Percentiles rank a stretch among this genome's conserved stretches.
These are phyloP conservation scores for Lyophyllum decastes DNA, from an alignment of 768 basidiomycete species.

Conservation along the genomic window DNA sequence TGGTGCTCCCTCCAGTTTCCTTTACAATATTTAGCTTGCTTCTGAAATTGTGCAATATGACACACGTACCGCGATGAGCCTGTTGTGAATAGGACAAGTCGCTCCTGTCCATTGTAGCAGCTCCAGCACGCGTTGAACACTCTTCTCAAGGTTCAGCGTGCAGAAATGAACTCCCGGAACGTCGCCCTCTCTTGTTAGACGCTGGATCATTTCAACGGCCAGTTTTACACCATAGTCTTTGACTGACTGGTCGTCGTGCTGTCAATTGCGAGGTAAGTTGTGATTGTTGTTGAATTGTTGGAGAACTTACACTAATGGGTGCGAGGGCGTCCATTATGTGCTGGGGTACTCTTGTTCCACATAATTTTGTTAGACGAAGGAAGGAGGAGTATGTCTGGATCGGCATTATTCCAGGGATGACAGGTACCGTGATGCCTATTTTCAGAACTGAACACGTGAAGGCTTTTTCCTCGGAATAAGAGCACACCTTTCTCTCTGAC, in stretches of 20 bases:
- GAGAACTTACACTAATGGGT: conserved; percentile 65
- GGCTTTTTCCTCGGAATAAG: not conserved
- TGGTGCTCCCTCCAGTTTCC: conserved; percentile 39
- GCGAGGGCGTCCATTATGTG: conserved; percentile 66
- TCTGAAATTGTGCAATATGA: too few relatives aligned
- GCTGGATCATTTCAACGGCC: conserved; percentile 77
- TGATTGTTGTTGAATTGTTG: not conserved
- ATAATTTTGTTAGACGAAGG: conserved; percentile 86
- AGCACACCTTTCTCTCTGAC: conserved; percentile 70
- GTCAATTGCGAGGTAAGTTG: conserved; percentile 7
- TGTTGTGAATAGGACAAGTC: conserved; percentile 50
- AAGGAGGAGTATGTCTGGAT: conserved; percentile 97
- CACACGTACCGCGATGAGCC: conserved; percentile 60
- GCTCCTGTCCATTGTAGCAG: conserved; percentile 69
- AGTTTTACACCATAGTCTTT: conserved; percentile 93
- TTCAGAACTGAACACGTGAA: not conserved
- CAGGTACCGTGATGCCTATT: conserved; percentile 83
- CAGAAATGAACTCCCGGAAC: conserved; percentile 89
- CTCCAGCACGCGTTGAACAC: conserved; percentile 84
- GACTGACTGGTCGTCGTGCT: conserved; percentile 93
- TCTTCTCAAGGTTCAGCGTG: conserved; percentile 96
- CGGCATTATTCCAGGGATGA: conserved; percentile 97
- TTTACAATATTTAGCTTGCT: not conserved
- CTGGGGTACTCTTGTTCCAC: conserved; percentile 75
- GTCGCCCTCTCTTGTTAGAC: conserved; percentile 53